Conservation (phyloP, 257 asterid genomes). For the Haberlea rhodopensis region DNA sequence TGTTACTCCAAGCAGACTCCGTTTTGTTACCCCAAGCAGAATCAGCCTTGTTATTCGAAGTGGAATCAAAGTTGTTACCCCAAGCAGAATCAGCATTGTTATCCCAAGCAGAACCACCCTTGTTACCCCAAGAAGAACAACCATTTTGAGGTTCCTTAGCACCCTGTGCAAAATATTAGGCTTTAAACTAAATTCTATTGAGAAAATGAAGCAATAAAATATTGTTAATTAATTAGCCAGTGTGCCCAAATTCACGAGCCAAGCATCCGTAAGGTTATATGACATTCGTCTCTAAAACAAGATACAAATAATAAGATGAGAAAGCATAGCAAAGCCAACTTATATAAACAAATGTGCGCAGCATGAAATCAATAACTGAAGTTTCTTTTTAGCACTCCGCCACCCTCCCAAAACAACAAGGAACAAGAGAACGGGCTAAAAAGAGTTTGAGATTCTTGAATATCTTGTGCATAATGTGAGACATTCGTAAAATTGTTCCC, state of each 20-base stretch:
- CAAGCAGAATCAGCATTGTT: slow-evolving; percentile 15
- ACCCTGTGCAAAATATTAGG: slow-evolving; percentile 27
- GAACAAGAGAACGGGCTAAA: background rate
- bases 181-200: slow-evolving; percentile 6
- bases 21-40: slow-evolving; percentile 13
- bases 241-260: background rate
- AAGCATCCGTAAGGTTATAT: slow-evolving; percentile 10
- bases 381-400: background rate
- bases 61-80: slow-evolving; percentile 14
- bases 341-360: slow-evolving; percentile 4
- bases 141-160: slow-evolving; percentile 21
- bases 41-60: slow-evolving; percentile 19
- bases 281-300: background rate
- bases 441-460: background rate
- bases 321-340: slow-evolving; percentile 1
- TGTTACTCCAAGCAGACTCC: slow-evolving; percentile 24
- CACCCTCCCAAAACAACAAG: slow-evolving; percentile 11
- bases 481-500: slow-evolving; percentile 7
- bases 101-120: slow-evolving; percentile 12
- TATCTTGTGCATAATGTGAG: slow-evolving; percentile 9
- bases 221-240: slow-evolving; percentile 11
- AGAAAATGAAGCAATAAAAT: background rate
- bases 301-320: background rate
- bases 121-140: slow-evolving; percentile 46
- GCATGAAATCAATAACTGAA: background rate